A percentile compares a stretch with the other conserved stretches of the same genome.
These are phyloP conservation scores for Trematosphaeria pertusa DNA, from an alignment of 2,329 filamentous ascomycete genomes.

Conservation along the genomic window DNA sequence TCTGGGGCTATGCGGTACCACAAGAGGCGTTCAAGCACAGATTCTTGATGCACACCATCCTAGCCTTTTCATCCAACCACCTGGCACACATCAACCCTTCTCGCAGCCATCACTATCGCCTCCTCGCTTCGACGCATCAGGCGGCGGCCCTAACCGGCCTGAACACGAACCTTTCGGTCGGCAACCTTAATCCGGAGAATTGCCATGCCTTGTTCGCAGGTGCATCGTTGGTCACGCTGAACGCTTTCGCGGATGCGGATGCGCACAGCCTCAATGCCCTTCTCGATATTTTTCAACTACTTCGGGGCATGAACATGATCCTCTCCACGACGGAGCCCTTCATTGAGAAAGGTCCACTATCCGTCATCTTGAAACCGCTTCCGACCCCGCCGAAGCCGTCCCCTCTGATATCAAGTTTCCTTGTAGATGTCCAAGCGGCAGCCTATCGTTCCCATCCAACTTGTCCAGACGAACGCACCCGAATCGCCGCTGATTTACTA, in stretches of 20 bases:
- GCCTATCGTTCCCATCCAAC: constrained; percentile 8
- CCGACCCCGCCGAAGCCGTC: constrained; percentile 20
- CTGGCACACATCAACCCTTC: constrained; percentile 38
- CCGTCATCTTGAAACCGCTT: constrained; percentile 20
- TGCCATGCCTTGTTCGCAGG: constrained; percentile 37
- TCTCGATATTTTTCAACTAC: constrained; percentile 34
- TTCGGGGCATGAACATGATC: constrained; percentile 36
- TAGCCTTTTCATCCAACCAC: constrained; percentile 48
- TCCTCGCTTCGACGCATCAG: constrained; percentile 39
- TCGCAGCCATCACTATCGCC: constrained; percentile 21
- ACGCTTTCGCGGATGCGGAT: constrained; percentile 31
- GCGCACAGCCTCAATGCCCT: constrained; percentile 28
- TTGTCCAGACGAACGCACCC: constrained; percentile 12
- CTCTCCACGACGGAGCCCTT: constrained; percentile 21
- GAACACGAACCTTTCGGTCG: constrained; percentile 28
- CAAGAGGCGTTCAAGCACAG: constrained; percentile 40
- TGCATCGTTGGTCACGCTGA: constrained; percentile 31
- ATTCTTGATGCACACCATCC: constrained; percentile 49
- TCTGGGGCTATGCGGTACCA: constrained; percentile 45
- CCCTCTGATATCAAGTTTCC: constrained; percentile 27
- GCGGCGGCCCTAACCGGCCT: constrained; percentile 29
- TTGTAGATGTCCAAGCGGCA: constrained; percentile 27
- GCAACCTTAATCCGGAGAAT: constrained; percentile 27
- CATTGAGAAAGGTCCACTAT: constrained; percentile 32
- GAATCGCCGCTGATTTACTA: constrained; percentile 22